Conservation (phyloP, 257 asterid species). For the Voacanga thouarsii region DNA sequence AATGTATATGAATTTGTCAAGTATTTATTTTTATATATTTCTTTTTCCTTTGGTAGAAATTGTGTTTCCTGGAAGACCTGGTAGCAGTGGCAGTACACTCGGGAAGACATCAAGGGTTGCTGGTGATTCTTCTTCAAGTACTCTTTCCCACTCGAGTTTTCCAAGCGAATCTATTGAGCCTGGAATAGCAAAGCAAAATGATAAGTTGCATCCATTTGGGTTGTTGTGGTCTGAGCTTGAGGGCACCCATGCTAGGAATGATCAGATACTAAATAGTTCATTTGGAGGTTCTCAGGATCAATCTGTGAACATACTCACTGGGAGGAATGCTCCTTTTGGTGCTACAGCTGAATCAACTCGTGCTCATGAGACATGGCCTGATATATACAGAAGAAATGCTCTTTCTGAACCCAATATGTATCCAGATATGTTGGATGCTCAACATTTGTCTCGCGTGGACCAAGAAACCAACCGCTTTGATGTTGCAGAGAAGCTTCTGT, state of each 20-base stretch:
- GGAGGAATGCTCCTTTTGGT: conserved; percentile 46
- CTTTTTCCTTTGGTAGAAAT: conserved; percentile 45
- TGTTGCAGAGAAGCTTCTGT: conserved; percentile 57
- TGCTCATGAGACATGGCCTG: conserved; percentile 61
- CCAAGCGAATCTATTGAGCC: conserved; percentile 39
- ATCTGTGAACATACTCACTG: conserved; percentile 42
- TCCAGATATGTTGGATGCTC: conserved; percentile 54
- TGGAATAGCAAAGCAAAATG: conserved; percentile 40
- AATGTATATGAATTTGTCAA: neutral
- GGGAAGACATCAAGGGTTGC: conserved; percentile 41
- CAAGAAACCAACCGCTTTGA: conserved; percentile 51
- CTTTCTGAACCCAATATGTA: conserved; percentile 50
- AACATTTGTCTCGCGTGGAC: conserved; percentile 47
- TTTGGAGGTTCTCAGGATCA: conserved; percentile 43
- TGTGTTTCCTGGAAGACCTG: conserved; percentile 84
- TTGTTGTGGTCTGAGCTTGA: conserved; percentile 94
- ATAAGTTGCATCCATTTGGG: conserved; percentile 68
- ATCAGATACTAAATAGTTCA: conserved; percentile 33
- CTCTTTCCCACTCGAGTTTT: conserved; percentile 31
- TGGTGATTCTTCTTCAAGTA: conserved; percentile 42
- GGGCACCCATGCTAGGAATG: conserved; percentile 56
- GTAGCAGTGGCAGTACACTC: conserved; percentile 56
- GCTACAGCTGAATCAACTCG: conserved; percentile 38
- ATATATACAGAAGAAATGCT: conserved; percentile 42
- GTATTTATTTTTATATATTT: conserved; percentile 6